Percentiles rank a stretch among this genome's conserved stretches.
phyloP scores from a whole-genome alignment of 768 basidiomycete species.

The Lactarius sanguifluus region DNA sequence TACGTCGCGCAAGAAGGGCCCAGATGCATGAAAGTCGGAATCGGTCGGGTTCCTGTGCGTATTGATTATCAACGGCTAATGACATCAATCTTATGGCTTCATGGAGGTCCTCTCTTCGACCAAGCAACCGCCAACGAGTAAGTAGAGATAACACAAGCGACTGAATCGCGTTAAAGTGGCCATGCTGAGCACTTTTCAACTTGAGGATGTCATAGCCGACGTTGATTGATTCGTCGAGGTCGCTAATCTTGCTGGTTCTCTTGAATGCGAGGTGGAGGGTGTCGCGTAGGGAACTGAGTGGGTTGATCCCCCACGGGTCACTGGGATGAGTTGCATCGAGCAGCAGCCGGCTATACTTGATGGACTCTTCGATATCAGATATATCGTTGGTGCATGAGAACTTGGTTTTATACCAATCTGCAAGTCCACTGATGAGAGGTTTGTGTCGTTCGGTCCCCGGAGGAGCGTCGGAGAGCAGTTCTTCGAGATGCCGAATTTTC shows the following conservation, averaged over 20 bases:
- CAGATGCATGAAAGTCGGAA: slow-evolving; percentile 11
- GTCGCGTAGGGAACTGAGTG: background rate
- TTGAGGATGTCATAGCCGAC: background rate
- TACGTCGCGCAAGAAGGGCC: background rate
- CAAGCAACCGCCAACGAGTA: background rate
- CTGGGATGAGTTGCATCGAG: no score
- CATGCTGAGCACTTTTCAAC: background rate
- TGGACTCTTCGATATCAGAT: no score
- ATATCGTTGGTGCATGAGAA: no score
- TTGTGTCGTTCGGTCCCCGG: no score
- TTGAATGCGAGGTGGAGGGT: slow-evolving; percentile 9
- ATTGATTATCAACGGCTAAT: background rate
- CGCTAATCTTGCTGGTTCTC: background rate
- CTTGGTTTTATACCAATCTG: no score
- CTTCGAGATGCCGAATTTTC: background rate
- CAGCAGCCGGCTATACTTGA: no score
- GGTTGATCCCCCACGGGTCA: no score
- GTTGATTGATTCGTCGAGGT: slow-evolving; percentile 5
- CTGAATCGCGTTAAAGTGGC: background rate
- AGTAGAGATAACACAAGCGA: background rate
- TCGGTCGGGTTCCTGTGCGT: background rate
- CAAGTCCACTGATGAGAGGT: no score
- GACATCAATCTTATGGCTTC: slow-evolving; percentile 9
- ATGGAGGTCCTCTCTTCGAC: slow-evolving; percentile 3
- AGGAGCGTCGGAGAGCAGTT: no score